These are phyloP conservation scores for Nelumbo lutea DNA, from an alignment of 164 flowering plant species.

Conservation along the genomic window DNA sequence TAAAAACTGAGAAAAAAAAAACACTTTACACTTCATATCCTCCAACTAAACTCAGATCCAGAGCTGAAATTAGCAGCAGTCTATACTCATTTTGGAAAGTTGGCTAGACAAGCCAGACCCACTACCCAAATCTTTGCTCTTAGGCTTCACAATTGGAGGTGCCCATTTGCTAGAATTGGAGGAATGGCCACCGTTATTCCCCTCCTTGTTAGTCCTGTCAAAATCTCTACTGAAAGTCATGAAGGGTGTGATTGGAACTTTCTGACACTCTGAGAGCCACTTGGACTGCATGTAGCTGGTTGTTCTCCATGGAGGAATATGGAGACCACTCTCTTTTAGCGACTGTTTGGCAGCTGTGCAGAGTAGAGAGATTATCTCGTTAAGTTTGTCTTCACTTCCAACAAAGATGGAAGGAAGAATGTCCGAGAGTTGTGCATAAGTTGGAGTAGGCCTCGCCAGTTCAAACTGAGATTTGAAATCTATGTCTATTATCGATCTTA, in stretches of 20 bases:
- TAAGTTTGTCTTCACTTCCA: constrained; percentile 41
- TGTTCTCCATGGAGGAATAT: constrained; percentile 67
- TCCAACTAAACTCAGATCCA: background rate
- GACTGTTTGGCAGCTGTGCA: constrained; percentile 50
- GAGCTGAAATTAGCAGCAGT: constrained; percentile 23
- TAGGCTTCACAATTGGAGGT: constrained; percentile 29
- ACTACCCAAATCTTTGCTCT: constrained; percentile 24
- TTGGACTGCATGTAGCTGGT: constrained; percentile 48
- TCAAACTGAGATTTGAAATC: constrained; percentile 69
- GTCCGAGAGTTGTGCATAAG: constrained; percentile 36
- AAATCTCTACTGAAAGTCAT: background rate
- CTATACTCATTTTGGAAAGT: constrained; percentile 34
- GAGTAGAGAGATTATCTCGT: constrained; percentile 33
- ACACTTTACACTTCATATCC: background rate
- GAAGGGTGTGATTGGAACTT: constrained; percentile 5
- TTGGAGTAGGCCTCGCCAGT: constrained; percentile 52
- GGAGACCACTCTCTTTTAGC: constrained; percentile 45
- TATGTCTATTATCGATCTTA: constrained; percentile 50
- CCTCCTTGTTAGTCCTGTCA: background rate
- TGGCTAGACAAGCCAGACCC: constrained; percentile 40
- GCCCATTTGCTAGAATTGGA: constrained; percentile 23
- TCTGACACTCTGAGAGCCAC: constrained; percentile 34
- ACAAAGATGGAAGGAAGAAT: constrained; percentile 46
- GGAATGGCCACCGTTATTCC: constrained; percentile 11
- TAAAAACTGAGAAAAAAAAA: background rate